Evolutionary conservation across 139 green algal species (phyloP), one percentile per base, ranked within the genome.

Genomic region (Chlorella vulgaris): DNA sequence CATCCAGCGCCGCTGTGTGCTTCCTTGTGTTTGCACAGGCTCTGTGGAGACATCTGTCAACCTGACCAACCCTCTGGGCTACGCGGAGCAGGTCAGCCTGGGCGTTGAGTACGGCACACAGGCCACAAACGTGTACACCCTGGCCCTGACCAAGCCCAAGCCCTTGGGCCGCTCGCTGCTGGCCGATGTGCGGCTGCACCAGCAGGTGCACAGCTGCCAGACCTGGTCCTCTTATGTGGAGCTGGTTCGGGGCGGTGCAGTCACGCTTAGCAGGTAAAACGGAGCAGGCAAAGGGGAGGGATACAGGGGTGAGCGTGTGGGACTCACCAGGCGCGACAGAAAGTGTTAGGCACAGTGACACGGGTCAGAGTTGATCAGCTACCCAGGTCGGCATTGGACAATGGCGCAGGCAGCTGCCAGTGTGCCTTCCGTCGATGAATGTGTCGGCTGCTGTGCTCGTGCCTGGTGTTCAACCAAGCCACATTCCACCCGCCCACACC

Each of bases 101-200:
- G 69, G 26, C 28, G 71, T 68, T 0, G 90, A 96, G 78, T 90
- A 89, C 33, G 92, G 91, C 69, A 86, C 61, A 2, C 81, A 91
- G 76, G 80, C 42, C 47, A 91, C 83, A 74, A 91, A 89, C 66
- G 74, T 87, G 3, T 89, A 85, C 69, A 76, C 69, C 5, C 15
- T 91, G 33, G 74, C 55, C 8, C 85, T 87, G 38, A 70, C 80
- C 19, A 88, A 91, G 63, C 90, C 91, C 18, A 82, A 80, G 39
- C 55, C 85, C 8, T 61, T 5, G 6, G 86, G 85, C 24, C 50
- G 80, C 28, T 84, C 86, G 0, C 7, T 87, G 28, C 62, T 80
- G 74, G 69, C 60, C 4, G 86, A 94, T 38, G 61, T 83, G 7
- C 80, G 76, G 19, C 62, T 89, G 31, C 73, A 89, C 19, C 87